Evolutionary conservation across 75 land plant genomes (phyloP).

Genomic region (Azolla pinnata): DNA sequence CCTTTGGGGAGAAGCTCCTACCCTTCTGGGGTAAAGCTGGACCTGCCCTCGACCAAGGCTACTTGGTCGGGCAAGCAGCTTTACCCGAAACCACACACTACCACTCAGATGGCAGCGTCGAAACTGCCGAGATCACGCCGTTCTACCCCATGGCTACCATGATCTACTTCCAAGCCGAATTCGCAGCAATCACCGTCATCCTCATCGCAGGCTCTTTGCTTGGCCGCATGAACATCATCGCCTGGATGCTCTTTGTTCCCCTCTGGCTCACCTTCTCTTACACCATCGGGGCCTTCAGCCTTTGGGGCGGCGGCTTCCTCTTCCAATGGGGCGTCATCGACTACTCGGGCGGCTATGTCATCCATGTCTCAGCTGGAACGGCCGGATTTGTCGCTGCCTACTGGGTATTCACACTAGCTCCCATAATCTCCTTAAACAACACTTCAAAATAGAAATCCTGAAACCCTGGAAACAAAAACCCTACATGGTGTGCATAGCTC

Average conservation of each 20-base stretch:
- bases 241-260: constrained; percentile 55
- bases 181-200: constrained; percentile 50
- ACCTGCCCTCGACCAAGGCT: constrained; percentile 22
- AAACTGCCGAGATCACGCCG: constrained; percentile 24
- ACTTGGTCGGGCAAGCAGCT: constrained; percentile 20
- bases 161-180: constrained; percentile 50
- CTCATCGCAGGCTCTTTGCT: constrained; percentile 50
- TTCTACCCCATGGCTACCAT: constrained; percentile 41
- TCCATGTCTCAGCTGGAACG: constrained; percentile 67
- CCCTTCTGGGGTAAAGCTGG: constrained; percentile 38
- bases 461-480: no score
- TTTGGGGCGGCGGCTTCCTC: constrained; percentile 42
- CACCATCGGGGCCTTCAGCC: constrained; percentile 43
- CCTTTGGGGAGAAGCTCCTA: constrained; percentile 38
- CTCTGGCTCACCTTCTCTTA: constrained; percentile 55
- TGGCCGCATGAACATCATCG: constrained; percentile 48
- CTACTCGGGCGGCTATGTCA: constrained; percentile 73
- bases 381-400: constrained; percentile 50
- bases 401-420: constrained; percentile 25
- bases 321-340: constrained; percentile 43
- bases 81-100: constrained; percentile 15
- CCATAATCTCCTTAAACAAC: no score
- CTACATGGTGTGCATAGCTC: no score
- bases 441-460: no score
- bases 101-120: constrained; percentile 17